phyloP scores from a whole-genome alignment of 768 basidiomycete species.

The Ramaria rubella region DNA sequence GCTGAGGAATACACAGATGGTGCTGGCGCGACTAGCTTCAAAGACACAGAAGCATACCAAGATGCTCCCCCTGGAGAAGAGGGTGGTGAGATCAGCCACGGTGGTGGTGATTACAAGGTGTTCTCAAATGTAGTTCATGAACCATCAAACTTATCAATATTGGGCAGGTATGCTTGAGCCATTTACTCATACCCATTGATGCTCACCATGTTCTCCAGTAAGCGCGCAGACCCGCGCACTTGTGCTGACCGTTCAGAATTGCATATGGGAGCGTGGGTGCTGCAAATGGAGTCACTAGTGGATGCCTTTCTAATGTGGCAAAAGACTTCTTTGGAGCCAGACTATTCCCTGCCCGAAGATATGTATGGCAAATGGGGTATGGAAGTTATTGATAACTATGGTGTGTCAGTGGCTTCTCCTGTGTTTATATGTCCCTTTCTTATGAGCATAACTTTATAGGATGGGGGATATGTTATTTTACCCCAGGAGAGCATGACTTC shows the following conservation, averaged over 20 bases:
- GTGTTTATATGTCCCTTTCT: neutral
- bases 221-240: neutral
- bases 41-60: neutral
- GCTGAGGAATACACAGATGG: neutral
- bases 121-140: neutral
- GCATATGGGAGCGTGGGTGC: neutral
- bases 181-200: neutral
- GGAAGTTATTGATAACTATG: neutral
- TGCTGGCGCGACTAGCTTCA: too few species aligned
- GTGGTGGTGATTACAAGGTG: neutral
- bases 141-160: neutral
- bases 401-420: too few species aligned
- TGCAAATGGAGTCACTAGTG: neutral
- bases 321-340: neutral
- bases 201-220: neutral
- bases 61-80: neutral
- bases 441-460: neutral
- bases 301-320: neutral
- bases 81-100: neutral
- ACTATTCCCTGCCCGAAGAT: neutral
- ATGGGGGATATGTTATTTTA: neutral
- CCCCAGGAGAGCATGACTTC: neutral
- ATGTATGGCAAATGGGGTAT: neutral
- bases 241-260: neutral
- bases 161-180: neutral